phyloP scores from a whole-genome alignment of 768 basidiomycete genomes.

The Auricularia heimuer region DNA sequence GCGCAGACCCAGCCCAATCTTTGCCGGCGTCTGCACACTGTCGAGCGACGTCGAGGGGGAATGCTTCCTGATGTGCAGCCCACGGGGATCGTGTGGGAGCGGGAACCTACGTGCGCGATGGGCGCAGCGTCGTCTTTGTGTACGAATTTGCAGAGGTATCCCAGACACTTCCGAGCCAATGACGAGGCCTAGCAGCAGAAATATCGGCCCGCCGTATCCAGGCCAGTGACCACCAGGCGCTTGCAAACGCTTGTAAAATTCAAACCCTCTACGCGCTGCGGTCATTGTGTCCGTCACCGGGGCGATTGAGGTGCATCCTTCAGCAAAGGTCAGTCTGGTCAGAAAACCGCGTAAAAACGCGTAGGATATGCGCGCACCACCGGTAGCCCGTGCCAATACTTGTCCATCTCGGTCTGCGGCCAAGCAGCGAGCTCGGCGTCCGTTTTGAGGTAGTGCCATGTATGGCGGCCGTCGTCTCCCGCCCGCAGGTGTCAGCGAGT shows the following conservation, averaged over 20 bases:
- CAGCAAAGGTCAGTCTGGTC: background rate
- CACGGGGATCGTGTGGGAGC: background rate
- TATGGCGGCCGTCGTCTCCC: slow-evolving; percentile 70
- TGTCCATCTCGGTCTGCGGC: slow-evolving; percentile 76
- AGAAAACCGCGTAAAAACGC: background rate
- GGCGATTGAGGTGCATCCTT: slow-evolving; percentile 58
- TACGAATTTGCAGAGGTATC: slow-evolving; percentile 29
- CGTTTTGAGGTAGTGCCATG: slow-evolving; percentile 71
- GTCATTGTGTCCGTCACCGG: slow-evolving; percentile 58
- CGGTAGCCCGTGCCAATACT: slow-evolving; percentile 80
- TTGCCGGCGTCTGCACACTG: background rate
- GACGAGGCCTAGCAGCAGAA: slow-evolving; percentile 81
- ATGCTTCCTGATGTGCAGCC: background rate
- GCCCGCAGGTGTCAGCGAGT: slow-evolving; percentile 68
- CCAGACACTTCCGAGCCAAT: slow-evolving; percentile 91
- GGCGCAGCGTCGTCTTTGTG: no score
- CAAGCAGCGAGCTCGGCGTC: slow-evolving; percentile 52
- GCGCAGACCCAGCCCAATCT: no score
- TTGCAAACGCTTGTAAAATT: slow-evolving; percentile 85
- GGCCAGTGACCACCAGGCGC: slow-evolving; percentile 88
- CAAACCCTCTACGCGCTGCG: slow-evolving; percentile 78
- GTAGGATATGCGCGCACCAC: slow-evolving; percentile 36
- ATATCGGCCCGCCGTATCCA: slow-evolving; percentile 90
- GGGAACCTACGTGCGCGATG: no score
- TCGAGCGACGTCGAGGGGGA: background rate